Conservation (phyloP, 2,329 filamentous ascomycete species). For the Venturia carpophila region DNA sequence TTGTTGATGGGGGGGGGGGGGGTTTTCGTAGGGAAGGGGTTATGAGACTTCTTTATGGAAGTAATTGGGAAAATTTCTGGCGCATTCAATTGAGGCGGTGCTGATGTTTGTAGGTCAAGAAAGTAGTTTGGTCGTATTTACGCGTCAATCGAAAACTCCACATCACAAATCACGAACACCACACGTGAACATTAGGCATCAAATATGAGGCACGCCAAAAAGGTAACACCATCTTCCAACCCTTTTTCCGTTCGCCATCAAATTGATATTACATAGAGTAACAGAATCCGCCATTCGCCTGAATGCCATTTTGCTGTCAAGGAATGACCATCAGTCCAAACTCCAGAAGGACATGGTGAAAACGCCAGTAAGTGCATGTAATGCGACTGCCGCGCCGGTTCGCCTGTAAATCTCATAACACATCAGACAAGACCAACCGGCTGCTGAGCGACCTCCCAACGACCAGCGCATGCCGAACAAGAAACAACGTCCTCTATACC, state of each 20-base stretch:
- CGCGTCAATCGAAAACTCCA: neutral
- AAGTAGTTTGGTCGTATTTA: no score
- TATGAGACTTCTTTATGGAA: neutral
- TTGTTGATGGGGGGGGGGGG: no score
- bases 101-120: no score
- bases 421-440: neutral
- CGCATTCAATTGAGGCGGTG: neutral
- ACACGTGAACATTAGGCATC: neutral
- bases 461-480: constrained; percentile 1
- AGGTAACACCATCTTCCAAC: neutral
- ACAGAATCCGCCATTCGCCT: neutral
- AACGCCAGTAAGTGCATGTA: constrained; percentile 12
- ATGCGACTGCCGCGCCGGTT: neutral
- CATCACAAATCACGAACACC: neutral
- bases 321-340: constrained; percentile 3
- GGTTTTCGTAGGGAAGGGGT: neutral
- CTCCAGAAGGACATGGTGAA: neutral
- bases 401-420: neutral
- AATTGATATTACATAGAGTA: neutral
- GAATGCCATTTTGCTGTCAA: constrained; percentile 8
- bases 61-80: neutral
- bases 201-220: neutral
- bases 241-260: neutral
- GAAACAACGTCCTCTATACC: neutral
- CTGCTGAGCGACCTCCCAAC: neutral